Evolutionary conservation across 345 rosid species (phyloP).

Genomic region (Bruguiera gymnorhiza): DNA sequence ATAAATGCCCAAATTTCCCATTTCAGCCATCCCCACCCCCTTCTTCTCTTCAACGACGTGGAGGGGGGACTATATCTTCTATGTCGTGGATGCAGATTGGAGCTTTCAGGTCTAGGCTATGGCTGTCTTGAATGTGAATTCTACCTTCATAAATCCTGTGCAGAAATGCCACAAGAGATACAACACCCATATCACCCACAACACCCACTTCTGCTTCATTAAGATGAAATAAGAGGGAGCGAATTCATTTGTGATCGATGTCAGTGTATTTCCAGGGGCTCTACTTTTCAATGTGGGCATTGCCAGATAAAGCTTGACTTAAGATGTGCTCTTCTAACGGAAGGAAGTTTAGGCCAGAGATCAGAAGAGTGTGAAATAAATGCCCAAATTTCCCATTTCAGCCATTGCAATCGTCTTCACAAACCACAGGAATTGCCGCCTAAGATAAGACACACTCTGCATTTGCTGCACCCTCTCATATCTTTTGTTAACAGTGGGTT

Average conservation of each 20-base stretch:
- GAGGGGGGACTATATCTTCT: neutral
- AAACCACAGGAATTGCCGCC: neutral
- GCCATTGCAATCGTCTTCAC: neutral
- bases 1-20: neutral
- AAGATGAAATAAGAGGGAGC: too few species aligned
- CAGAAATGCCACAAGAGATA: neutral
- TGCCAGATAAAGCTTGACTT: neutral
- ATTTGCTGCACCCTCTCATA: neutral
- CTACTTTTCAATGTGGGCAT: neutral
- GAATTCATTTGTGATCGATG: neutral
- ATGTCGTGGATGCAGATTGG: neutral
- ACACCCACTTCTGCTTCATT: neutral
- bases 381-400: neutral
- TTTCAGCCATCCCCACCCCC: neutral
- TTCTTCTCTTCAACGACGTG: neutral
- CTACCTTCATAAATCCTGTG: neutral
- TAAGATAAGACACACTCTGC: neutral
- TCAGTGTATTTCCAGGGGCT: neutral
- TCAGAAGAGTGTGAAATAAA: too few species aligned
- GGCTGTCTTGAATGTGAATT: neutral
- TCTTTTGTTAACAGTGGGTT: neutral
- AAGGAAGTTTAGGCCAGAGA: neutral
- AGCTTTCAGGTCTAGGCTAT: neutral
- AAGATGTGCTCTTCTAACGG: neutral
- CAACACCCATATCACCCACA: neutral